Evolutionary conservation across 2,329 filamentous ascomycete genomes (phyloP).

Genomic region (Monosporascus sp.): DNA sequence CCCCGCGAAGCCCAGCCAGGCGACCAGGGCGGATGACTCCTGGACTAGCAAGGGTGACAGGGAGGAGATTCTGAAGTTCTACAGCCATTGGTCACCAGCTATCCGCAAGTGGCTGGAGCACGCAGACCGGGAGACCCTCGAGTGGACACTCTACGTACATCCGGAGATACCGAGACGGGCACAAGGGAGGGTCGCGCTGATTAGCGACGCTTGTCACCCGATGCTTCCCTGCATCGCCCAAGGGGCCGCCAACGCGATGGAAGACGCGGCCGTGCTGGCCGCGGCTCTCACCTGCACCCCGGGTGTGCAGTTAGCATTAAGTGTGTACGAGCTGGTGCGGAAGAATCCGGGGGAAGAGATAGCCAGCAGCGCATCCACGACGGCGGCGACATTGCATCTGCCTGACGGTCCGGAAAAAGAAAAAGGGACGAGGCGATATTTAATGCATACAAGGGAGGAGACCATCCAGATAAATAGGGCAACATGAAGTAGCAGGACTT

Average conservation of each 20-base stretch:
- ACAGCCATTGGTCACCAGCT: conserved; percentile 55
- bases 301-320: conserved; percentile 12
- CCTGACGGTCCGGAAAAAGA: conserved; percentile 13
- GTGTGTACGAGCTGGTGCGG: conserved; percentile 15
- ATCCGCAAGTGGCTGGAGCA: conserved; percentile 56
- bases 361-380: conserved; percentile 11
- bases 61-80: conserved; percentile 55
- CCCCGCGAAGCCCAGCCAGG: conserved; percentile 54
- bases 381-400: conserved; percentile 10
- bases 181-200: conserved; percentile 44
- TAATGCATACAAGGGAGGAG: conserved; percentile 1
- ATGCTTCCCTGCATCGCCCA: conserved; percentile 61
- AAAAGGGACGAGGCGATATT: conserved; percentile 14
- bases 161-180: conserved; percentile 58
- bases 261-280: conserved; percentile 36
- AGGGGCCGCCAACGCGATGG: conserved; percentile 61
- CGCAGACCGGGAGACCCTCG: conserved; percentile 40
- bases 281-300: conserved; percentile 19
- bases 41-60: conserved; percentile 62
- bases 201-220: conserved; percentile 59
- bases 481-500: conserved; percentile 22
- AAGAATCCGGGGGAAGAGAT: conserved; percentile 15
- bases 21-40: conserved; percentile 38
- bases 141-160: conserved; percentile 43
- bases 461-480: conserved; percentile 23